Percentiles rank a stretch among this genome's conserved stretches.
phyloP scores from a whole-genome alignment of 2,329 filamentous ascomycete species.

The Aspergillus sp. region DNA sequence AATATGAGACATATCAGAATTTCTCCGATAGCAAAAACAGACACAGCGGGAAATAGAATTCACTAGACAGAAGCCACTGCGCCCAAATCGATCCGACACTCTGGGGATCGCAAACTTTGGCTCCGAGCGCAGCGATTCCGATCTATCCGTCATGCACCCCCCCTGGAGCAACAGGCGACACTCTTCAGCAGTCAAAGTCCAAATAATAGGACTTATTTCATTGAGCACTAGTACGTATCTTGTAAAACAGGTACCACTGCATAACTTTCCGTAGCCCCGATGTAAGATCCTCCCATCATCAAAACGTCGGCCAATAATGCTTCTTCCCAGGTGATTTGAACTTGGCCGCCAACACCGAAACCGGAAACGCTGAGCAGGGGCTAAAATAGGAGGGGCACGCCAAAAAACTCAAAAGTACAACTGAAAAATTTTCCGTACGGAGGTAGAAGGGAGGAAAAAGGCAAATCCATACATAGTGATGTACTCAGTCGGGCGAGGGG shows the following conservation, averaged over 20 bases:
- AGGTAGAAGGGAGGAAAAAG: too few relatives aligned
- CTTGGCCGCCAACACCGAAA: neutral
- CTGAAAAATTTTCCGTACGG: too few relatives aligned
- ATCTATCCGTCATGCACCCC: neutral
- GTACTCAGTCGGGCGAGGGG: too few relatives aligned
- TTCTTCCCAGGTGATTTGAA: neutral
- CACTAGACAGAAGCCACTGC: neutral
- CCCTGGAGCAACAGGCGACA: neutral
- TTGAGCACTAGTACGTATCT: neutral
- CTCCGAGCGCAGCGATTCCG: neutral
- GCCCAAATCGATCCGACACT: neutral
- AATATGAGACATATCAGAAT: neutral
- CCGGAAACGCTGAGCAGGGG: neutral
- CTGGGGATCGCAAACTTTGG: neutral
- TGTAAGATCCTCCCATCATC: neutral
- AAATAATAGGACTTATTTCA: neutral
- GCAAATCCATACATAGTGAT: too few relatives aligned
- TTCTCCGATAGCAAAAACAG: neutral
- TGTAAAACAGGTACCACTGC: neutral
- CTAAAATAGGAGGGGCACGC: neutral
- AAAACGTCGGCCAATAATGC: conserved; percentile 1
- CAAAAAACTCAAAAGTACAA: neutral
- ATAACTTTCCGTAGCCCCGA: neutral
- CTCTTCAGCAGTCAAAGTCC: neutral
- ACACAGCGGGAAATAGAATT: neutral